phyloP scores from a whole-genome alignment of 345 rosid species.

The Corchorus capsularis region DNA sequence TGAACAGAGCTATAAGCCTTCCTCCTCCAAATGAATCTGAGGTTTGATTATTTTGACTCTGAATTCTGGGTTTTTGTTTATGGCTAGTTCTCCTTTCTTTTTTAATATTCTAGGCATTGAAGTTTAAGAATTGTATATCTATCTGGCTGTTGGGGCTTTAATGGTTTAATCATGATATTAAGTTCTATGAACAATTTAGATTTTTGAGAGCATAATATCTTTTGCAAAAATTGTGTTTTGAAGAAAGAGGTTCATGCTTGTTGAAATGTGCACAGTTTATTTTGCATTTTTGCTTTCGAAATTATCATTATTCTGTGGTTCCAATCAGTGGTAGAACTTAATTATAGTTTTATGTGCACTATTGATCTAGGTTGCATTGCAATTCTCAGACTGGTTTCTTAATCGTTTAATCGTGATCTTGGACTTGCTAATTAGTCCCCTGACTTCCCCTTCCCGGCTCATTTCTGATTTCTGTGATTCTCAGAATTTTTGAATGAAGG shows the following conservation, averaged over 20 bases:
- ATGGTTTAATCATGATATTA: neutral
- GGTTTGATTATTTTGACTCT: neutral
- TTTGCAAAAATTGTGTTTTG: neutral
- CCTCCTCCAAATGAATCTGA: conserved; percentile 22
- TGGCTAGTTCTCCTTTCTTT: neutral
- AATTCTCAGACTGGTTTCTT: neutral
- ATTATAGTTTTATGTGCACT: neutral
- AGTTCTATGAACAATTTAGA: neutral
- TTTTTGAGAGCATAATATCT: neutral
- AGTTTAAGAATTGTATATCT: neutral
- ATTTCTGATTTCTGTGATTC: neutral
- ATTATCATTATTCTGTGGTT: neutral
- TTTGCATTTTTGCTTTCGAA: neutral
- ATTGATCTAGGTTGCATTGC: neutral
- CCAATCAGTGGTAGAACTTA: neutral
- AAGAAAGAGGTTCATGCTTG: neutral
- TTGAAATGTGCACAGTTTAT: neutral
- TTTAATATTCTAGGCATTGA: neutral
- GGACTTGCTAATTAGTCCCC: neutral
- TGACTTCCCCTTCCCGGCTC: neutral
- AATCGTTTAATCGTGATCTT: neutral
- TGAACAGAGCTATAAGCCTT: conserved; percentile 33
- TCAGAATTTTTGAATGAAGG: neutral
- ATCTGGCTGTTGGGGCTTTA: neutral
- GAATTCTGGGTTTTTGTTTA: neutral